Evolutionary conservation across 768 basidiomycete species (phyloP), one percentile per base, ranked within the genome.

Genomic region (Porpolomopsis calyptriformis): DNA sequence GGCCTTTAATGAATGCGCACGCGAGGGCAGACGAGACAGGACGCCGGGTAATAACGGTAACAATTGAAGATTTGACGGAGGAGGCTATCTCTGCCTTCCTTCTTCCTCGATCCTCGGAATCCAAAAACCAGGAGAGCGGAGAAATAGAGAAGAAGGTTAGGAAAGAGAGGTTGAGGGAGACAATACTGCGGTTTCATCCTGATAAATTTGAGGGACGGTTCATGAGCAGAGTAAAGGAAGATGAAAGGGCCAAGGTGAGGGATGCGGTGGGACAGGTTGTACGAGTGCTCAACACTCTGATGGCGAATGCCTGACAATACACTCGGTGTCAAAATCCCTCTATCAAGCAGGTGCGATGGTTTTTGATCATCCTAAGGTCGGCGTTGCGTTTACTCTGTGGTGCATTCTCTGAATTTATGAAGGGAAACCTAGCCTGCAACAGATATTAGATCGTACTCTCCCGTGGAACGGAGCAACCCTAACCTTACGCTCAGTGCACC

Each of bases 121-220:
- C 26, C 11, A 40, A 43, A 1, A 35, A 46, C 37, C 44, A 52
- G 36, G 39, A 43, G 16, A 43, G 51, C 18, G 57, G 49, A 40
- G 65, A 63, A 16, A 48, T 48, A 18, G 57, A 59, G 26, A 74
- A 68, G 59, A 75, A 70, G 56, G 68, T 66, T 26, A 64, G 70
- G 40, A 80, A 74, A 57, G 80, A 85, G 16, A 78, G 70, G 50
- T 55, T 85, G 37, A 67, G 80, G 53, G 83, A 85, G 61, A 71
- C 80, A 0, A 69, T 85, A 54, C 60, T 85, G 20, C 78, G 83
- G 16, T 87, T 82, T 58, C 85, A 87, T 56, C 85, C 85, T 1
- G 85, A 87, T 60, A 87, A 87, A 58, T 86, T 86, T 45, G 82
- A 87, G 57, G 82, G 85, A 16, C 71, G 85, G 26, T 63, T 86